Base-by-base conservation (phyloP, 2,329 filamentous ascomycete species). In the Ceratocystis papillata region DNA sequence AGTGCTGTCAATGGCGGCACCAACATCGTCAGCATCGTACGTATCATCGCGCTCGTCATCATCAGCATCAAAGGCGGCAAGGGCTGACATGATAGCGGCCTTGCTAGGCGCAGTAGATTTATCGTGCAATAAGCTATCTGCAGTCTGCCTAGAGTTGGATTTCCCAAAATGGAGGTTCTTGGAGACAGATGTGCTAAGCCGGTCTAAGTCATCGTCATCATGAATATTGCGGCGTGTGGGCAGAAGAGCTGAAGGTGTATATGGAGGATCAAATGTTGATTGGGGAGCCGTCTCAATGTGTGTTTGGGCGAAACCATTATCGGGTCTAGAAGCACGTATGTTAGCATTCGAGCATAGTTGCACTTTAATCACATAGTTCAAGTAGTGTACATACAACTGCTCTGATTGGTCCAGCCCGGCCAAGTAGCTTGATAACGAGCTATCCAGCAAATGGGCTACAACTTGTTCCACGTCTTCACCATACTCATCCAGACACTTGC, bases 1-100 rank as follows among this genome's bases (percentile, higher is more conserved):
- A n/a, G 84, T 80, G 5, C 82, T 79, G 70, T 96, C 91, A 2
- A 96, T 86, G 0, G 89, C 89, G 25, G 93, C 92, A 45, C 94
- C 94, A 1, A 97, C 90, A 72, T 97, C 94, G 62, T 86, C 90
- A 1, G 87, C 85, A 71, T 99, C 94, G 73, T 99, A 99, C 0
- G 93, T 97, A 74, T 99, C 94, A 74, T 99, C 94, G 45, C 91
- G 84, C 77, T 99, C 94, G 74, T 99, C 94, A 70, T 97, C 94
- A 71, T 97, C 93, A 0, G 87, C 87, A 76, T 97, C 92, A 70
- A 97, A 96, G 0, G 87, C 83, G 17, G 90, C 90, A 1, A 97
- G 83, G 0, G 93, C 93, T 2, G 92, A 89, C 28, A 96, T 78
- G 70, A 96, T 96, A 10, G 90, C 87, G 0, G 90, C 89, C 76